Base-by-base conservation (phyloP, 805 yeast genomes). In the Zygosaccharomyces bisporus region DNA sequence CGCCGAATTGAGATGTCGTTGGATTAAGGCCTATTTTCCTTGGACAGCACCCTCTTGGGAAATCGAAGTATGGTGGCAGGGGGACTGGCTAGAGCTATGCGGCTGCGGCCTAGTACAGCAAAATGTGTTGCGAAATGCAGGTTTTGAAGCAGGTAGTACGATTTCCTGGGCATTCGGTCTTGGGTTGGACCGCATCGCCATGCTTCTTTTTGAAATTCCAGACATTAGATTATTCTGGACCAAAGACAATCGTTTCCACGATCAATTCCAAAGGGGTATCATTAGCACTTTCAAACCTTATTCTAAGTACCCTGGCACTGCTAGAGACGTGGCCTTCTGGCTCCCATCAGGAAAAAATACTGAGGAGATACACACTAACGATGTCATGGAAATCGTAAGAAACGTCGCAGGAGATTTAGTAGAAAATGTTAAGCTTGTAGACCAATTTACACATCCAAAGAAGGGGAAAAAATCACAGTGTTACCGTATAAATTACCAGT, bases 41-140 rank as follows among this genome's bases (percentile, higher is more conserved):
- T 93, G 98, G 97, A 93, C 99, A 2, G 80, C 95, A 1, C 99
- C 99, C 3, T 86, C 95, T 34, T 93, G 95, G 95, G 97, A 93
- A 60, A 88, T 95, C 54, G 99, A 93, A 67, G 96, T 93, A 4
- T 89, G 95, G 90, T 93, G 98, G 97, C 86, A 89, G 61, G 95
- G 93, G 41, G 95, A 90, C 54, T 93, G 99, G 99, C 73, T 93
- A 27, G 99, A 93, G 68, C 81, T 95, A 62, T 87, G 96, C 58
- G 99, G 99, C 0, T 87, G 95, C 67, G 99, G 99, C 19, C 74
- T 91, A 29, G 95, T 89, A 6, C 80, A 80, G 53, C 83, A 87
- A 53, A 80, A 79, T 39, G 95, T 91, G 0, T 71, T 88, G 30
- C 69, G 77, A 17, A 84, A 83, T 53, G 77, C 96, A 1, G 95